phyloP scores from a whole-genome alignment of 2,329 filamentous ascomycete genomes.

The Xylaria sp. region DNA sequence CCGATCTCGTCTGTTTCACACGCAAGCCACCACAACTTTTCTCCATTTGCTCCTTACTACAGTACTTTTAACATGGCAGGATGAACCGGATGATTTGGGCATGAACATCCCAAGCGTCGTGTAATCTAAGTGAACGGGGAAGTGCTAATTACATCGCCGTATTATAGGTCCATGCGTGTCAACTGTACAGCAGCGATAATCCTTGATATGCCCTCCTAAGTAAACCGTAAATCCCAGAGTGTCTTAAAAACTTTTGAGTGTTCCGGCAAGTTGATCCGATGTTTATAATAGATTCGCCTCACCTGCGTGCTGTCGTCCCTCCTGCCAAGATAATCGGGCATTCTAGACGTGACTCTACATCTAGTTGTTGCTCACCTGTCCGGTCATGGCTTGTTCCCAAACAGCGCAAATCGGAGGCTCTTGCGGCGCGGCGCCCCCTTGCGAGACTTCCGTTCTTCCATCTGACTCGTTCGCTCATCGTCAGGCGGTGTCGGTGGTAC shows the following conservation, averaged over 20 bases:
- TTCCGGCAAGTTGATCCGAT: neutral
- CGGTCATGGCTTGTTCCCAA: constrained; percentile 36
- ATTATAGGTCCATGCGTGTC: constrained; percentile 16
- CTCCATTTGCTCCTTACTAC: neutral
- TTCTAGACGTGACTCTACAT: neutral
- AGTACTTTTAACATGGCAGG: neutral
- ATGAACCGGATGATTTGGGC: neutral
- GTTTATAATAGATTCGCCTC: neutral
- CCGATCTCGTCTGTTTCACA: neutral
- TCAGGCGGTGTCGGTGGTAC: constrained; percentile 46
- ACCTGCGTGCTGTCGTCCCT: neutral
- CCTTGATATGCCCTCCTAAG: neutral
- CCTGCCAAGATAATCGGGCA: constrained; percentile 1
- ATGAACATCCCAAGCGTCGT: neutral
- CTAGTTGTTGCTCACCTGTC: constrained; percentile 28
- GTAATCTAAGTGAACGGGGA: neutral
- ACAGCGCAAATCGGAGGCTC: constrained; percentile 46
- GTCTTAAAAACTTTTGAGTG: neutral
- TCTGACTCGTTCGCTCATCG: constrained; percentile 40
- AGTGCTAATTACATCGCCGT: constrained; percentile 3
- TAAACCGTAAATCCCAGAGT: neutral
- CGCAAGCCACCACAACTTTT: neutral
- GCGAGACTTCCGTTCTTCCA: constrained; percentile 38
- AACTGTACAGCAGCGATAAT: constrained; percentile 6
- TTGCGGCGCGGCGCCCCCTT: constrained; percentile 45